A percentile compares a stretch with the other conserved stretches of the same genome.
phyloP scores from a whole-genome alignment of 306 rosid genomes.

The Prosopis cineraria region DNA sequence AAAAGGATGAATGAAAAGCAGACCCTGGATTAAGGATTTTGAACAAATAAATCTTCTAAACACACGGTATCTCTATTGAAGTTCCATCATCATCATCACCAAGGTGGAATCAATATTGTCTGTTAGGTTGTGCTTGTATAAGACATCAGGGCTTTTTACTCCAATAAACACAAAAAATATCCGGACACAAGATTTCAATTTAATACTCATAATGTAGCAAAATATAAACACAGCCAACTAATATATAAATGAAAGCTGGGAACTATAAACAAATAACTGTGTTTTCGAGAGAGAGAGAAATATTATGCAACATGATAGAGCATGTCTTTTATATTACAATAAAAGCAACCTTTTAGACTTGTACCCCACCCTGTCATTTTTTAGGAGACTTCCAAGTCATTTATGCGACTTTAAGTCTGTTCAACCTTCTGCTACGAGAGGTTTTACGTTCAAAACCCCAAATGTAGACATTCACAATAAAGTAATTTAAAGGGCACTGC shows the following conservation, averaged over 20 bases:
- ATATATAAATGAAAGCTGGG: neutral
- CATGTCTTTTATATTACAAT: neutral
- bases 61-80: neutral
- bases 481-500: neutral
- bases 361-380: neutral
- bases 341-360: neutral
- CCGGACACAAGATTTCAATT: neutral
- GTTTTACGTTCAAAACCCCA: neutral
- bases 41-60: neutral
- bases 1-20: neutral
- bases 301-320: neutral
- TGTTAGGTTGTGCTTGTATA: neutral
- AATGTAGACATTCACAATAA: neutral
- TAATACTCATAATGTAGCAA: neutral
- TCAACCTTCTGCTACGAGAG: neutral
- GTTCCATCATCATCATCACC: neutral
- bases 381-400: neutral
- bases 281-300: neutral
- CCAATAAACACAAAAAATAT: neutral
- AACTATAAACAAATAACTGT: neutral
- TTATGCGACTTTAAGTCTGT: neutral
- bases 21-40: neutral
- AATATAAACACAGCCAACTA: neutral
- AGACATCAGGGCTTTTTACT: neutral
- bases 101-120: conserved; percentile 1